Evolutionary conservation across 164 flowering plant species (phyloP), one percentile per base, ranked within the genome.

Genomic region (Magnolia kwangsiensis): DNA sequence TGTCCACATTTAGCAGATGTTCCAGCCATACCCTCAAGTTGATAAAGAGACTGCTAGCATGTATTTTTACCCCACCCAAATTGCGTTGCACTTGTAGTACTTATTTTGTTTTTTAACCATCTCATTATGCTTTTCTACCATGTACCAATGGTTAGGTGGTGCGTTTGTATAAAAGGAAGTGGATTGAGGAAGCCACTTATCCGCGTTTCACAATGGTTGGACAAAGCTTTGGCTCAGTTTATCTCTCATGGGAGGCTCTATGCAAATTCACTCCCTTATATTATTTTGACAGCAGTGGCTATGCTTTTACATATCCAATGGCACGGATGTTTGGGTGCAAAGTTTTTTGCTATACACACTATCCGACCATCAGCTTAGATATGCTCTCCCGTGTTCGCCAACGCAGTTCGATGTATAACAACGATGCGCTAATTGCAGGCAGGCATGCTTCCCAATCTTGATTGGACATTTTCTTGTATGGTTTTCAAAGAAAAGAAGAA

Each of bases 121-220:
- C 70, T 80, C 24, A 63, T 20, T 68, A 16, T 51, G 50, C 27
- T 24, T 29, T 63, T 65, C 64, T 71, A 24, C 16, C 31, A 7
- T 61, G 50, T 24, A 29, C 50, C 69, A 61, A 63, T 74, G 27
- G n/a, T 72, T 74, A 96, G 99, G 99, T 92, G 81, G 92, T 94
- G 73, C 93, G 85, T 86, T 77, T 96, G 73, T 74, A 82, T 70
- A 91, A 85, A 71, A 88, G 98, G 86, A 94, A 90, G 84, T 94
- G 98, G 99, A 84, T 94, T 75, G 99, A 96, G 80, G 98, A 94
- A 84, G 79, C 85, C 29, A 94, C 90, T 21, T 96, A 92, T 76
- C 98, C 98, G 8, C 95, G 78, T 50, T 96, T 96, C 78, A 94
- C 99, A 9, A 96, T 94, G 98, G 84, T 96, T 79, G 97, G 99